phyloP scores from a whole-genome alignment of 1,284 basidiomycete genomes.

The Cryptococcus sp. region DNA sequence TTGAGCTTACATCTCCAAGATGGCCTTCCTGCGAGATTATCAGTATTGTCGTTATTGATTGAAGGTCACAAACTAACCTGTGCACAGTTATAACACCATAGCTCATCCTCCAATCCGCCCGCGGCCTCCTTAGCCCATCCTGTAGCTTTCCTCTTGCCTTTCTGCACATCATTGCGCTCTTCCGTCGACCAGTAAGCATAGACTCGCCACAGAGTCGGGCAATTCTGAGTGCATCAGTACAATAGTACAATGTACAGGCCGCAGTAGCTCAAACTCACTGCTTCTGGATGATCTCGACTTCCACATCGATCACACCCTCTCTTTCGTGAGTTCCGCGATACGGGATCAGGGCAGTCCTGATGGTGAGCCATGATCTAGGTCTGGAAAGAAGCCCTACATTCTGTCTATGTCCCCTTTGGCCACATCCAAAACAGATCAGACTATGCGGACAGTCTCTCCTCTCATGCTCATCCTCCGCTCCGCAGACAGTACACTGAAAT shows the following conservation, averaged over 20 bases:
- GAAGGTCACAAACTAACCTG: slow-evolving; percentile 17
- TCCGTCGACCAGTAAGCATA: slow-evolving; percentile 68
- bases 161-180: slow-evolving; percentile 54
- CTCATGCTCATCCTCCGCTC: slow-evolving; percentile 75
- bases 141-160: slow-evolving; percentile 19
- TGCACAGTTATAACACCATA: slow-evolving; percentile 81
- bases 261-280: slow-evolving; percentile 51
- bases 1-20: slow-evolving; percentile 70
- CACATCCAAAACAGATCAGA: slow-evolving; percentile 79
- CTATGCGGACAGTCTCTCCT: slow-evolving; percentile 78
- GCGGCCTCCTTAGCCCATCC: slow-evolving; percentile 39
- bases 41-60: too few relatives aligned
- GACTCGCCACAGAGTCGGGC: slow-evolving; percentile 79
- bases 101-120: slow-evolving; percentile 33
- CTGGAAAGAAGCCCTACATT: slow-evolving; percentile 49
- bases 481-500: slow-evolving; percentile 76
- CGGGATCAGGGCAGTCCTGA: slow-evolving; percentile 71
- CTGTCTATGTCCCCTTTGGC: slow-evolving; percentile 78
- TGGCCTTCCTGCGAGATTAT: slow-evolving; percentile 55
- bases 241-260: neutral
- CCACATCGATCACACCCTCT: slow-evolving; percentile 71
- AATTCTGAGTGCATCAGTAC: slow-evolving; percentile 56
- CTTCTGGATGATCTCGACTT: slow-evolving; percentile 61
- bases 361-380: neutral
- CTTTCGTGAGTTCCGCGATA: slow-evolving; percentile 33